Conservation (phyloP, 139 green algal genomes). For the Coccomyxa sp. region DNA sequence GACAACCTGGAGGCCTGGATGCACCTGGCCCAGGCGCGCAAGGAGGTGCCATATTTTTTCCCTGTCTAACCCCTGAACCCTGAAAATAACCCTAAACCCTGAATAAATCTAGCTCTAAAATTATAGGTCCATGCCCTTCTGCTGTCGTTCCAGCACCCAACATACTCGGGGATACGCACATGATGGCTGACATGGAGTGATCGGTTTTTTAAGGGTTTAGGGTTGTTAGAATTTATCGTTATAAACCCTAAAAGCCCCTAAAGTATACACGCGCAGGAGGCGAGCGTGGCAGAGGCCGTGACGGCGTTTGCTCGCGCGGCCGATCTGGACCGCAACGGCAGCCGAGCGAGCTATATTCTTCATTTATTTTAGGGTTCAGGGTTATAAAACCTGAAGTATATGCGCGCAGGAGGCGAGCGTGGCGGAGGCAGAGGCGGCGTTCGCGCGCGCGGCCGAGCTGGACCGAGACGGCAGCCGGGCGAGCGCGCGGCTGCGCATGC, state of each 20-base stretch:
- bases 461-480: conserved; percentile 12
- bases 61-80: background rate
- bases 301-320: conserved; percentile 43
- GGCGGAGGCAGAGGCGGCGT: conserved; percentile 55
- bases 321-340: conserved; percentile 25
- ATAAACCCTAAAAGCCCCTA: too few species aligned
- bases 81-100: too few species aligned
- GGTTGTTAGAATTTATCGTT: too few species aligned
- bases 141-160: too few species aligned
- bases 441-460: conserved; percentile 37
- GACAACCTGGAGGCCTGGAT: conserved; percentile 63
- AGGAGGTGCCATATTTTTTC: conserved; percentile 41
- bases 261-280: too few species aligned
- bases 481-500: conserved; percentile 30
- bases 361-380: too few species aligned
- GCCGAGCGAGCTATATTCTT: conserved; percentile 9
- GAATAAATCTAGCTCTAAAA: too few species aligned
- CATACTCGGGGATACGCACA: too few species aligned
- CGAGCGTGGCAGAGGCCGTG: conserved; percentile 51
- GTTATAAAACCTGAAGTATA: too few species aligned
- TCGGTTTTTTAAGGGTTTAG: too few species aligned
- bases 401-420: conserved; percentile 31
- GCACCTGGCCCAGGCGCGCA: conserved; percentile 69
- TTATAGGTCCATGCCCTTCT: too few species aligned
- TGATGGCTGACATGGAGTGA: too few species aligned